Conservation (phyloP, 805 yeast genomes). For the Lachancea quebecensis region DNA sequence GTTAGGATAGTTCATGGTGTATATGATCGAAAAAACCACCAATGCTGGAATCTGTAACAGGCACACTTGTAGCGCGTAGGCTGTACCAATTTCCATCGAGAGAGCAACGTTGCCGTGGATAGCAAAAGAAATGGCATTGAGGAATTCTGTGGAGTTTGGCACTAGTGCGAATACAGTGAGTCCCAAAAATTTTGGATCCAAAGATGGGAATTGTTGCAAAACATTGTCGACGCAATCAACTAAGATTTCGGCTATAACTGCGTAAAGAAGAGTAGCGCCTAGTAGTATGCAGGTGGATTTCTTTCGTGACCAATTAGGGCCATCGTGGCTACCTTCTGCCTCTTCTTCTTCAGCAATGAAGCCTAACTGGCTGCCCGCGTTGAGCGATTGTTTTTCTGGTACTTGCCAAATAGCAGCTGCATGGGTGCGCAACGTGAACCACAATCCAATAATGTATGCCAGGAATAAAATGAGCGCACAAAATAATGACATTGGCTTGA, state of each 20-base stretch:
- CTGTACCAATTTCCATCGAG: slow-evolving; percentile 97
- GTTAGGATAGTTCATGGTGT: slow-evolving; percentile 32
- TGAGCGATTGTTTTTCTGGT: slow-evolving; percentile 29
- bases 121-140: slow-evolving; percentile 96
- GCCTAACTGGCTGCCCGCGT: slow-evolving; percentile 17
- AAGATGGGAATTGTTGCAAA: slow-evolving; percentile 57
- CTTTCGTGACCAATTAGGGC: slow-evolving; percentile 91
- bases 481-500: slow-evolving; percentile 73
- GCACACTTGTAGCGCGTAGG: slow-evolving; percentile 94
- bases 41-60: slow-evolving; percentile 87
- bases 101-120: slow-evolving; percentile 92
- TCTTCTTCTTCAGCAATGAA: slow-evolving; percentile 18
- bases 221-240: slow-evolving; percentile 92
- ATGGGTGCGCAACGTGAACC: slow-evolving; percentile 91
- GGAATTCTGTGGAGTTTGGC: slow-evolving; percentile 94
- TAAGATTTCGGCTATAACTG: slow-evolving; percentile 87
- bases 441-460: slow-evolving; percentile 81
- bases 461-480: slow-evolving; percentile 76
- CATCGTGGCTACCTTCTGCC: slow-evolving; percentile 74
- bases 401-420: slow-evolving; percentile 94
- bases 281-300: slow-evolving; percentile 79
- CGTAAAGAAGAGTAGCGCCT: slow-evolving; percentile 80
- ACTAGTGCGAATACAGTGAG: slow-evolving; percentile 91
- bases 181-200: slow-evolving; percentile 86
- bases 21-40: slow-evolving; percentile 65